Percentiles rank a stretch among this genome's conserved stretches.
These are phyloP conservation scores for Claviceps cyperi DNA, from an alignment of 2,329 filamentous ascomycete genomes.

Conservation along the genomic window DNA sequence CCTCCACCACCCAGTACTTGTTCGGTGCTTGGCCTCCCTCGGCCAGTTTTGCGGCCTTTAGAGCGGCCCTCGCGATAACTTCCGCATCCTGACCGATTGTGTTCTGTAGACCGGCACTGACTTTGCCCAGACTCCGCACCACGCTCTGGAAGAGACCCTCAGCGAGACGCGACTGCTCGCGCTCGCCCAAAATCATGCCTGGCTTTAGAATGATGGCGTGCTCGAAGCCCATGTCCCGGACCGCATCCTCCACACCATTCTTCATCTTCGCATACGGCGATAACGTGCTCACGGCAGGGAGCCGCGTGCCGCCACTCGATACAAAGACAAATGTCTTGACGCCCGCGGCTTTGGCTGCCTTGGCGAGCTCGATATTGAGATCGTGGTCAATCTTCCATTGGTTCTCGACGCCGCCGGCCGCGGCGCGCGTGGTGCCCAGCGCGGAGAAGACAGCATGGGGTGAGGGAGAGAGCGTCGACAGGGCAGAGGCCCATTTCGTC, in stretches of 20 bases:
- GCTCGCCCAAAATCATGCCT: conserved; percentile 58
- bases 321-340: conserved; percentile 65
- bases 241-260: conserved; percentile 66
- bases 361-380: conserved; percentile 65
- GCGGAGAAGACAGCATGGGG: conserved; percentile 59
- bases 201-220: conserved; percentile 62
- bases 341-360: conserved; percentile 58
- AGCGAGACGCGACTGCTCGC: conserved; percentile 43
- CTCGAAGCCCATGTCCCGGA: conserved; percentile 60
- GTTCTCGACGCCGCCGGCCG: conserved; percentile 59
- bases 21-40: conserved; percentile 42
- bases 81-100: conserved; percentile 58
- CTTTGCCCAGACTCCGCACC: conserved; percentile 37
- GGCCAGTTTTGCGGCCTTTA: conserved; percentile 43
- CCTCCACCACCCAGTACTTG: conserved; percentile 46
- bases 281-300: conserved; percentile 22
- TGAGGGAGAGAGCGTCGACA: conserved; percentile 38
- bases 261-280: conserved; percentile 60
- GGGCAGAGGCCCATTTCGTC: conserved; percentile 48
- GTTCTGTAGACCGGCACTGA: conserved; percentile 46
- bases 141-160: conserved; percentile 44
- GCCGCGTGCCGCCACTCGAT: conserved; percentile 39
- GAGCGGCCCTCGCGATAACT: conserved; percentile 54
- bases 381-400: conserved; percentile 86
- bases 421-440: conserved; percentile 64